phyloP scores from a whole-genome alignment of 2,329 filamentous ascomycete genomes.

The Cercospora janseana region DNA sequence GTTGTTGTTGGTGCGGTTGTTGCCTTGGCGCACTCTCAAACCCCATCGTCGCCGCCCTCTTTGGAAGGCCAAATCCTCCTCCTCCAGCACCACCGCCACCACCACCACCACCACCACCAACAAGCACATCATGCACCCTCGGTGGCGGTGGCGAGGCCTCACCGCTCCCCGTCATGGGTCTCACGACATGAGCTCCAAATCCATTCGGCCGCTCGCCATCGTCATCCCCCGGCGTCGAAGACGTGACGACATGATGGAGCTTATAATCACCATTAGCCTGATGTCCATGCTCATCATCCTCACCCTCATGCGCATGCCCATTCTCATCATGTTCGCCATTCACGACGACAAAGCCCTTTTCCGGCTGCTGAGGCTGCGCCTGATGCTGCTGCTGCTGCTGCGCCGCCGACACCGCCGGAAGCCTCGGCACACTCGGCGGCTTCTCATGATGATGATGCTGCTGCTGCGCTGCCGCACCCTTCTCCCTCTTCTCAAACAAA shows the following conservation, averaged over 20 bases:
- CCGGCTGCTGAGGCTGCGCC: neutral
- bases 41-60: too few relatives aligned
- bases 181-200: too few relatives aligned
- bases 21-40: too few relatives aligned
- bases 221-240: too few relatives aligned
- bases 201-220: too few relatives aligned
- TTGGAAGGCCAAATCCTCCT: too few relatives aligned
- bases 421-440: neutral
- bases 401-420: slow-evolving; percentile 18
- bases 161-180: neutral
- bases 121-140: slow-evolving; percentile 25
- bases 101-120: too few relatives aligned
- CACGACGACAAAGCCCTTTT: slow-evolving; percentile 2
- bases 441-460: neutral
- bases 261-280: slow-evolving; percentile 7
- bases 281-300: too few relatives aligned
- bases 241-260: slow-evolving; percentile 6
- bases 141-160: neutral
- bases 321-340: neutral
- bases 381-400: slow-evolving; percentile 4
- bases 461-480: too few relatives aligned
- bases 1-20: too few relatives aligned
- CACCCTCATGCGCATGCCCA: neutral
- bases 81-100: too few relatives aligned
- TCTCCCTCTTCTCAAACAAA: slow-evolving; percentile 11